phyloP scores from a whole-genome alignment of 352 stramenopile genomes.

The Pythium volutum region DNA sequence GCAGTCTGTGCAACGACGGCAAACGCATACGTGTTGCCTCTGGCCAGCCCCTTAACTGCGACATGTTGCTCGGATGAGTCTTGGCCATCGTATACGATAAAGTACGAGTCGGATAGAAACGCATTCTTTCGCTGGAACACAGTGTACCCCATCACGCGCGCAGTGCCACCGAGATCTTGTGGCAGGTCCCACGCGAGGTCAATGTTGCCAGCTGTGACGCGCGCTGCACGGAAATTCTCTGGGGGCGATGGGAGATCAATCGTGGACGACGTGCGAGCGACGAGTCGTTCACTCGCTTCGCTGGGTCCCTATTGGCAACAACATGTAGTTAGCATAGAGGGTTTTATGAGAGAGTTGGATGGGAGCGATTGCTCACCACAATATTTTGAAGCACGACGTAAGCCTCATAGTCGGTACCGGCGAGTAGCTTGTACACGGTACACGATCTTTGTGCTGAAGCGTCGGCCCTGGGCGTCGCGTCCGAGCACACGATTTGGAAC shows the following conservation, averaged over 20 bases:
- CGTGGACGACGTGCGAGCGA: slow-evolving; percentile 26
- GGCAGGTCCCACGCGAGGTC: slow-evolving; percentile 48
- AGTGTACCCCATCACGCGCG: slow-evolving; percentile 45
- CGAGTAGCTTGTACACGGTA: slow-evolving; percentile 35
- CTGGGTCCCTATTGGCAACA: slow-evolving; percentile 32
- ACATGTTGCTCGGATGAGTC: slow-evolving; percentile 30
- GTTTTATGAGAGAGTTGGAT: not conserved
- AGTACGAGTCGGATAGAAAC: slow-evolving; percentile 25
- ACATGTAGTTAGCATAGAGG: not conserved
- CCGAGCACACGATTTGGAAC: slow-evolving; percentile 25
- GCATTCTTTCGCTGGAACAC: slow-evolving; percentile 39
- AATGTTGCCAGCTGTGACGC: slow-evolving; percentile 52
- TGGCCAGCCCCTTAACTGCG: slow-evolving; percentile 28
- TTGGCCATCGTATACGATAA: slow-evolving; percentile 53
- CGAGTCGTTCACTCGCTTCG: slow-evolving; percentile 11
- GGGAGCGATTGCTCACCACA: slow-evolving; percentile 23
- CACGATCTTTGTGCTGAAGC: slow-evolving; percentile 24
- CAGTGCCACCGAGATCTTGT: slow-evolving; percentile 41
- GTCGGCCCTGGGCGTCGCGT: slow-evolving; percentile 4
- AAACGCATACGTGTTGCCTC: slow-evolving; percentile 39
- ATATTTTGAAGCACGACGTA: slow-evolving; percentile 41
- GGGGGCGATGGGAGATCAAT: slow-evolving; percentile 44
- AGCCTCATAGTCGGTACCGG: slow-evolving; percentile 40
- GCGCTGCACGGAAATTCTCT: slow-evolving; percentile 30
- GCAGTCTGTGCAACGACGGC: slow-evolving; percentile 42